These are phyloP conservation scores for Candida sp. DNA, from an alignment of 1,139 yeast genomes.

Conservation along the genomic window DNA sequence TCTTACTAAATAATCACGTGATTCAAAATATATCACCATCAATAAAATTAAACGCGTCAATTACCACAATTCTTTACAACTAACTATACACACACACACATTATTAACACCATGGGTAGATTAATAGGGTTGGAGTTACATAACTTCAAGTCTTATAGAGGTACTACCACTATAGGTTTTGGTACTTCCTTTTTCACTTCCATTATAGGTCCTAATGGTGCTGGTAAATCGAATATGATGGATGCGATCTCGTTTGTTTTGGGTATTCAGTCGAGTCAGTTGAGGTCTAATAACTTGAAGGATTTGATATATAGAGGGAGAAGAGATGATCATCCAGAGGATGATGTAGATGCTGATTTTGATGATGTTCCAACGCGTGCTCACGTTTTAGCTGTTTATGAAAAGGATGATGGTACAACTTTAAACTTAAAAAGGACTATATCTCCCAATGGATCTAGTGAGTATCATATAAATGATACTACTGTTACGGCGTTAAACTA, in stretches of 20 bases:
- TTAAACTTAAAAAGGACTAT: slow-evolving; percentile 55
- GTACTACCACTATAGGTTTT: slow-evolving; percentile 72
- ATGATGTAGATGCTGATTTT: slow-evolving; percentile 13
- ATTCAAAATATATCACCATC: not conserved
- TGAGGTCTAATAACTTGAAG: slow-evolving; percentile 69
- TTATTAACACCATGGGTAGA: slow-evolving; percentile 56
- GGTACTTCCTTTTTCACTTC: slow-evolving; percentile 84
- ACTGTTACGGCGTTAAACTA: slow-evolving; percentile 67
- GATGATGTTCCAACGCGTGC: slow-evolving; percentile 56
- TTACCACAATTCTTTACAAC: not conserved
- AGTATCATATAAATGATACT: slow-evolving; percentile 64
- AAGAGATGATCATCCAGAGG: slow-evolving; percentile 7
- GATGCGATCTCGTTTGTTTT: slow-evolving; percentile 96
- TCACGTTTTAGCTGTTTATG: slow-evolving; percentile 78
- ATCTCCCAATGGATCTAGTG: slow-evolving; percentile 56
- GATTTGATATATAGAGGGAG: slow-evolving; percentile 84
- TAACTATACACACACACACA: not conserved
- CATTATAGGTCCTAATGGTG: slow-evolving; percentile 96
- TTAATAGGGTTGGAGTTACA: slow-evolving; percentile 69
- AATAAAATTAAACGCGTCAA: not conserved
- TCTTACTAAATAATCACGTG: not conserved
- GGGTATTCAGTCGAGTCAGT: slow-evolving; percentile 75
- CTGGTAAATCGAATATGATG: slow-evolving; percentile 98
- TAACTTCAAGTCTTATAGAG: slow-evolving; percentile 90
- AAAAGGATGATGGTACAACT: slow-evolving; percentile 54